Evolutionary conservation across 331 rosid genomes (phyloP).

Genomic region (Prunus yedoensis): DNA sequence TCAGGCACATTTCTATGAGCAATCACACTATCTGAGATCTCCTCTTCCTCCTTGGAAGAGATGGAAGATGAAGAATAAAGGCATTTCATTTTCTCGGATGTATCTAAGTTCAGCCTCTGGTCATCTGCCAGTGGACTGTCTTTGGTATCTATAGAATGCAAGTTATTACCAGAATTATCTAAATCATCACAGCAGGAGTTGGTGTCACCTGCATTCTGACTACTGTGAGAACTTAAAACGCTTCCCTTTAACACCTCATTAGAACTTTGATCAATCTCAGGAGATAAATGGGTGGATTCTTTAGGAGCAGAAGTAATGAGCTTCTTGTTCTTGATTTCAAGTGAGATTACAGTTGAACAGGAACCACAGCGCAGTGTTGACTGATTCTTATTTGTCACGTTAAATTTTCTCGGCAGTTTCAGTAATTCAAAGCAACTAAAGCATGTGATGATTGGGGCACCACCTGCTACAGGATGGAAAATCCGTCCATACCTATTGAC

Average conservation of each 20-base stretch:
- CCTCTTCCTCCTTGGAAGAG: conserved; percentile 28
- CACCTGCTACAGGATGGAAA: conserved; percentile 38
- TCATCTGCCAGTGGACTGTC: conserved; percentile 22
- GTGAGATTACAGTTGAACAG: conserved; percentile 39
- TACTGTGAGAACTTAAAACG: conserved; percentile 2
- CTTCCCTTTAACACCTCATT: conserved; percentile 19
- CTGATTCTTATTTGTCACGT: conserved; percentile 17
- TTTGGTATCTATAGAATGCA: conserved; percentile 1
- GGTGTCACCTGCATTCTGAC: conserved; percentile 15
- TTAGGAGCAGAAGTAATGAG: conserved; percentile 26
- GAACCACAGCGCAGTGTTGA: conserved; percentile 48
- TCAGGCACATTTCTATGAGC: conserved; percentile 18
- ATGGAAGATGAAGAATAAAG: conserved; percentile 23
- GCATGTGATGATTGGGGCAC: conserved; percentile 56
- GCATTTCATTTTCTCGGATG: conserved; percentile 25
- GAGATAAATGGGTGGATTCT: conserved; percentile 22
- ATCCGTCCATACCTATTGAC: conserved; percentile 7
- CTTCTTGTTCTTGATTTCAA: conserved; percentile 38
- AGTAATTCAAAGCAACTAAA: conserved; percentile 43
- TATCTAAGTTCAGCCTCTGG: conserved; percentile 16
- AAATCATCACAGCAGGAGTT: conserved; percentile 29
- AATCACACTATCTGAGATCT: conserved; percentile 7
- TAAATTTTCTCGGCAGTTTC: conserved; percentile 42
- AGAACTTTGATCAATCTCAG: conserved; percentile 22
- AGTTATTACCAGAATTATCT: conserved; percentile 25